Percentiles rank a stretch among this genome's conserved stretches.
These are phyloP conservation scores for Coniella lustricola DNA, from an alignment of 2,329 filamentous ascomycete species.

Conservation along the genomic window DNA sequence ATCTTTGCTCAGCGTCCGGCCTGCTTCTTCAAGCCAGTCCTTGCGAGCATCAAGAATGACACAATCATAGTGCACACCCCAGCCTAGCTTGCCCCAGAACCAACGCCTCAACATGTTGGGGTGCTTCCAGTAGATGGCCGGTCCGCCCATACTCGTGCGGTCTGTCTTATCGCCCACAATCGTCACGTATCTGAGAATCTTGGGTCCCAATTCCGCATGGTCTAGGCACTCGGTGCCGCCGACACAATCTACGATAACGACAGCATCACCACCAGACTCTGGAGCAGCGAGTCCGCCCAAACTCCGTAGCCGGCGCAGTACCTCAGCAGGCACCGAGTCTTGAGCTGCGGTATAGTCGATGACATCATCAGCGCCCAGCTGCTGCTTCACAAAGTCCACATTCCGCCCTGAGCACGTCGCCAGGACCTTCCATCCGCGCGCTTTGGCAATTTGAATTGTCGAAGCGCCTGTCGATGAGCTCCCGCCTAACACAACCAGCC, in stretches of 20 bases:
- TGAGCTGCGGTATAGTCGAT: neutral
- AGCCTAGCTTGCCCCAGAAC: neutral
- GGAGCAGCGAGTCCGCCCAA: neutral
- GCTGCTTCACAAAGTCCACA: neutral
- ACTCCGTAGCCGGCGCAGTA: neutral
- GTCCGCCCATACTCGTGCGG: conserved; percentile 2
- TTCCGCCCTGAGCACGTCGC: conserved; percentile 4
- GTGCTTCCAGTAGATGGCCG: conserved; percentile 1
- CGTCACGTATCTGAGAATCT: neutral
- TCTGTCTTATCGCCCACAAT: conserved; percentile 6
- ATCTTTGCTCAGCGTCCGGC: neutral
- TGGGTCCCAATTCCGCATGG: neutral
- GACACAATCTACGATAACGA: conserved; percentile 4
- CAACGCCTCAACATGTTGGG: neutral
- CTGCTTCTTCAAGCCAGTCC: conserved; percentile 3
- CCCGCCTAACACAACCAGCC: conserved; percentile 3
- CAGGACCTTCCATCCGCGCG: conserved; percentile 1
- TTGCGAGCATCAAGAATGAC: conserved; percentile 2
- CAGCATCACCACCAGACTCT: no score
- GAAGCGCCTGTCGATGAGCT: conserved; percentile 1
- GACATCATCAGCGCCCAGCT: conserved; percentile 1
- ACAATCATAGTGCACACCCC: conserved; percentile 1
- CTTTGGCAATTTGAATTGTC: neutral
- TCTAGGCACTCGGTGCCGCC: conserved; percentile 4
- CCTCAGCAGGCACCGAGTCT: neutral